Conservation (phyloP, 768 basidiomycete genomes). For the Lactarius hengduanensis region DNA sequence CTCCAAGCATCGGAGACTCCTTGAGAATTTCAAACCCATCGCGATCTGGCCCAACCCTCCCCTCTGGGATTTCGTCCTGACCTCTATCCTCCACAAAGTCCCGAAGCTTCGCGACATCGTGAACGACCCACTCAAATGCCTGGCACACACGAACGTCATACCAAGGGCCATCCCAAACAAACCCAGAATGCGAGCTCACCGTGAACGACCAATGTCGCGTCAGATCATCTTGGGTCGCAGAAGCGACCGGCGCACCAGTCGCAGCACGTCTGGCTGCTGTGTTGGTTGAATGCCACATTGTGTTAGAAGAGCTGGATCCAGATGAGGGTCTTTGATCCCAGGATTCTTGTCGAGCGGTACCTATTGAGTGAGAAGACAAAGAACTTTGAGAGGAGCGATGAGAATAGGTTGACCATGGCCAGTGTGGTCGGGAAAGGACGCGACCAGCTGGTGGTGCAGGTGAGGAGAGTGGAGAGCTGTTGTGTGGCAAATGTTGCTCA, state of each 20-base stretch:
- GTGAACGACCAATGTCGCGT: conserved; percentile 66
- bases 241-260: conserved; percentile 22
- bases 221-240: conserved; percentile 42
- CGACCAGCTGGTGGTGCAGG: conserved; percentile 18
- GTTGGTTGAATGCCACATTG: conserved; percentile 28
- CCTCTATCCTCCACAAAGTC: conserved; percentile 51
- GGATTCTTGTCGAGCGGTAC: conserved; percentile 29
- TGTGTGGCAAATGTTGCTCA: conserved; percentile 17
- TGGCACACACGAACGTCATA: conserved; percentile 29
- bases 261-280: conserved; percentile 20
- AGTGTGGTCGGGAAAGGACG: conserved; percentile 46
- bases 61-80: conserved; percentile 32
- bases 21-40: conserved; percentile 60
- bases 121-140: conserved; percentile 75
- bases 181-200: conserved; percentile 37
- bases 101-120: conserved; percentile 53
- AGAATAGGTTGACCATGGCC: conserved; percentile 52
- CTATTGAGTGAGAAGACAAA: conserved; percentile 33
- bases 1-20: conserved; percentile 64
- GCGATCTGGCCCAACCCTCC: conserved; percentile 35
- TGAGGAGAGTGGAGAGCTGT: conserved; percentile 24
- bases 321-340: conserved; percentile 35
- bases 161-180: not conserved
- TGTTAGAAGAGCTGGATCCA: conserved; percentile 30
- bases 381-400: conserved; percentile 38